phyloP scores from a whole-genome alignment of 306 rosid species.

The Datisca glomerata region DNA sequence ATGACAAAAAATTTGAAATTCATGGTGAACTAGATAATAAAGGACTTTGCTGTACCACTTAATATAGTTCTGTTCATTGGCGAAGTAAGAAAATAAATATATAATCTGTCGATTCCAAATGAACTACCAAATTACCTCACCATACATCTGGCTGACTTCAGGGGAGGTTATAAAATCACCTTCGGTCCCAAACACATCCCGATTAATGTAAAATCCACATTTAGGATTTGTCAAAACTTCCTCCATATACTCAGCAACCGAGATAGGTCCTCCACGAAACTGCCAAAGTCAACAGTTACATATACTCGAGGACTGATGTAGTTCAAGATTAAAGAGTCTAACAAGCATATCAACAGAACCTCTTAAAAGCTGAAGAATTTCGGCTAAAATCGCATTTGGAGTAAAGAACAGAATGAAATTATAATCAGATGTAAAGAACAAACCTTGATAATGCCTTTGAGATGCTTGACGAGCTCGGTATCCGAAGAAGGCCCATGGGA shows the following conservation, averaged over 20 bases:
- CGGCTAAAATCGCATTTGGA: slow-evolving; percentile 1
- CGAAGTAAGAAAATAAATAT: not conserved
- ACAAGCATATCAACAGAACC: too few relatives aligned
- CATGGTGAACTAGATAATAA: too few relatives aligned
- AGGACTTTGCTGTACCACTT: too few relatives aligned
- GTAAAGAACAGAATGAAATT: too few relatives aligned
- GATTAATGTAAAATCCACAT: slow-evolving; percentile 81
- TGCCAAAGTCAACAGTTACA: slow-evolving; percentile 19
- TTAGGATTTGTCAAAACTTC: slow-evolving; percentile 94
- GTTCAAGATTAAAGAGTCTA: too few relatives aligned
- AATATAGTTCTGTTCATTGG: slow-evolving; percentile 1
- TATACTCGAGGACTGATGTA: too few relatives aligned
- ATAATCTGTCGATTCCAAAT: slow-evolving; percentile 1
- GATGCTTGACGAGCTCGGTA: slow-evolving; percentile 47
- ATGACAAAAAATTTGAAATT: slow-evolving; percentile 4
- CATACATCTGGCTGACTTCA: slow-evolving; percentile 98
- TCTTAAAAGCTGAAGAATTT: not conserved
- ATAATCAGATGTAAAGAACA: not conserved
- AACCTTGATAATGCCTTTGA: slow-evolving; percentile 46
- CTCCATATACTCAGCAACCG: slow-evolving; percentile 90
- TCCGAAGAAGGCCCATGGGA: slow-evolving; percentile 32
- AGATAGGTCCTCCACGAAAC: slow-evolving; percentile 99
- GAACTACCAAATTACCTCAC: slow-evolving; percentile 39
- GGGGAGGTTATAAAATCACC: slow-evolving; percentile 97
- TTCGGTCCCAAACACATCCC: slow-evolving; percentile 87